Evolutionary conservation across 148 eudicot species (phyloP).

Genomic region (Arctostaphylos glauca): DNA sequence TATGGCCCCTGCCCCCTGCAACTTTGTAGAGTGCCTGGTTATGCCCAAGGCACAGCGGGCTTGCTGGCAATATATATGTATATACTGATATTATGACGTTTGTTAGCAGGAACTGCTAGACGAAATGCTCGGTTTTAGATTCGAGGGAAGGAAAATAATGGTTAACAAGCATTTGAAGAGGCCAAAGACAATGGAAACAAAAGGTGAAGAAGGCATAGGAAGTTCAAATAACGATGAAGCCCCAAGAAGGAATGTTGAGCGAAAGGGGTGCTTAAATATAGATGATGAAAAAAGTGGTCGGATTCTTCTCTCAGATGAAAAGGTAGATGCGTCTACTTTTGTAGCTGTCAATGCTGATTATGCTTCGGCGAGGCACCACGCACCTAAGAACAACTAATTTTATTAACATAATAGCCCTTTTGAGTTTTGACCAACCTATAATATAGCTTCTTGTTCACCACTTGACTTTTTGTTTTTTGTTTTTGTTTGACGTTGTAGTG

Average conservation of each 20-base stretch:
- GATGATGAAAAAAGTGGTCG: neutral
- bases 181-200: neutral
- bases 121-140: neutral
- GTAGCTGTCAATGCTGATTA: neutral
- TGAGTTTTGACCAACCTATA: neutral
- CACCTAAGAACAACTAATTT: neutral
- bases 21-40: too few relatives aligned
- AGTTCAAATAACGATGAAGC: neutral
- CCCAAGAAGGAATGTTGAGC: neutral
- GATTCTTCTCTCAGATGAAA: neutral
- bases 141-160: neutral
- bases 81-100: neutral
- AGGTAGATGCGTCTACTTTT: neutral
- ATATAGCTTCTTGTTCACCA: neutral
- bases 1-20: too few relatives aligned
- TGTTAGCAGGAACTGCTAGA: neutral
- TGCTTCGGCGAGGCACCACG: neutral
- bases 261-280: neutral
- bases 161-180: neutral
- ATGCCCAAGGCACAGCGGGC: too few relatives aligned
- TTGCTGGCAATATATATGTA: too few relatives aligned
- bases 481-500: too few relatives aligned
- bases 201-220: neutral
- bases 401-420: neutral
- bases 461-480: neutral